phyloP scores from a whole-genome alignment of 1,284 basidiomycete genomes.

The Bjerkandera adusta region DNA sequence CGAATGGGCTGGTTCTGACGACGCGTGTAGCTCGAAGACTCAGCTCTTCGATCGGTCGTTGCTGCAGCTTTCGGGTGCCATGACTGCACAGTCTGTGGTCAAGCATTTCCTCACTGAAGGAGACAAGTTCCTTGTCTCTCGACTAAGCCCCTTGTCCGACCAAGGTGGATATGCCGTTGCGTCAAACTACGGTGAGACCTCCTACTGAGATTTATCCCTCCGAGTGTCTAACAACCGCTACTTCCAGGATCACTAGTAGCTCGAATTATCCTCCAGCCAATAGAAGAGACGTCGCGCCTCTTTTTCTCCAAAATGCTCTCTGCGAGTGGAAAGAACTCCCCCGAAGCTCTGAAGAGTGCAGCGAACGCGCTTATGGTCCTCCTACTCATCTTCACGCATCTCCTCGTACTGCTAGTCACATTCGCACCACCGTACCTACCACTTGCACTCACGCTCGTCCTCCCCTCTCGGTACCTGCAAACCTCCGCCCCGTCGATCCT shows the following conservation, averaged over 20 bases:
- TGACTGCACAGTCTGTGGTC: conserved; percentile 84
- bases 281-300: conserved; percentile 87
- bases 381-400: conserved; percentile 69
- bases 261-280: conserved; percentile 88
- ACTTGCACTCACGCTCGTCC: conserved; percentile 63
- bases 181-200: conserved; percentile 81
- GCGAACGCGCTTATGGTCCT: conserved; percentile 38
- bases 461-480: conserved; percentile 68
- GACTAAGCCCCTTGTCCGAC: conserved; percentile 78
- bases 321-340: conserved; percentile 14
- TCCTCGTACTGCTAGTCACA: conserved; percentile 69
- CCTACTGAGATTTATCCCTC: not conserved
- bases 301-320: conserved; percentile 78
- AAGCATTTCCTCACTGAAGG: conserved; percentile 97
- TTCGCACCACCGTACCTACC: conserved; percentile 78
- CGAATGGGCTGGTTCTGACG: not conserved
- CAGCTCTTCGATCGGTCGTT: conserved; percentile 48
- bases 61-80: conserved; percentile 66
- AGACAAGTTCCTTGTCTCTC: conserved; percentile 87
- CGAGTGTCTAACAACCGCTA: not conserved
- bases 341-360: conserved; percentile 24
- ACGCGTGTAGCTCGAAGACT: conserved; percentile 19
- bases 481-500: conserved; percentile 78
- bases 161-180: conserved; percentile 95
- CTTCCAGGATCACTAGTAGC: conserved; percentile 82